Evolutionary conservation across 352 stramenopile genomes (phyloP).

Genomic region (Globisporangium polare): DNA sequence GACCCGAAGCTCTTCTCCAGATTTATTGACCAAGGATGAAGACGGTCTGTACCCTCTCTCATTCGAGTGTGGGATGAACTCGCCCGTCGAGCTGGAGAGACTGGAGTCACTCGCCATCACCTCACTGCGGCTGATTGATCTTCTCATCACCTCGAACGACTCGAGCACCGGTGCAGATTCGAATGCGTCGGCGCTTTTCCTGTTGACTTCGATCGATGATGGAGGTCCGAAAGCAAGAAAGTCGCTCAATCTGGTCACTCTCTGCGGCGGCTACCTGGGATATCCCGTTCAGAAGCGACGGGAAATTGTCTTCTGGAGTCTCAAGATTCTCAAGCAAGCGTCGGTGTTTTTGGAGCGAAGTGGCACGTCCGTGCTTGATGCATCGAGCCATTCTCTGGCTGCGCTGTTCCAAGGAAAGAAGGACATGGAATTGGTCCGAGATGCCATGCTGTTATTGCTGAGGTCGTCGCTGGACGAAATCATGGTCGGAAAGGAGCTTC

Average conservation of each 20-base stretch:
- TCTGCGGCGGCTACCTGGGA: slow-evolving; percentile 49
- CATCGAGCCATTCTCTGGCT: slow-evolving; percentile 42
- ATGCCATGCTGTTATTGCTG: slow-evolving; percentile 35
- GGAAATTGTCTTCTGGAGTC: slow-evolving; percentile 37
- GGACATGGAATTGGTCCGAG: slow-evolving; percentile 36
- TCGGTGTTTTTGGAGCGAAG: slow-evolving; percentile 18
- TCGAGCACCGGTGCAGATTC: neutral
- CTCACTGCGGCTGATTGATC: slow-evolving; percentile 39
- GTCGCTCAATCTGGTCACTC: slow-evolving; percentile 44
- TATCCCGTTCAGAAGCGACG: slow-evolving; percentile 37
- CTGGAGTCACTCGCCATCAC: slow-evolving; percentile 43
- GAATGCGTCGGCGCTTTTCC: slow-evolving; percentile 17
- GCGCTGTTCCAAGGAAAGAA: slow-evolving; percentile 42
- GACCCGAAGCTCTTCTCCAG: neutral
- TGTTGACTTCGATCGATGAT: slow-evolving; percentile 47
- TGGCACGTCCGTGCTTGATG: slow-evolving; percentile 2
- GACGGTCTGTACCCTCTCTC: slow-evolving; percentile 25
- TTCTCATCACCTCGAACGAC: slow-evolving; percentile 25
- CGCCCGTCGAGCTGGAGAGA: slow-evolving; percentile 16
- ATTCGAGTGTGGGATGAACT: slow-evolving; percentile 28
- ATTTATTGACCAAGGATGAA: slow-evolving; percentile 8
- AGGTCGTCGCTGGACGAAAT: slow-evolving; percentile 22
- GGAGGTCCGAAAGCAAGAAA: slow-evolving; percentile 29
- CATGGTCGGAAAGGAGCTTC: slow-evolving; percentile 32
- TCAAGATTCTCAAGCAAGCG: slow-evolving; percentile 50